Percentiles rank a stretch among this genome's conserved stretches.
These are phyloP conservation scores for Yueomyces sinensis DNA, from an alignment of 805 yeast genomes.

Conservation along the genomic window DNA sequence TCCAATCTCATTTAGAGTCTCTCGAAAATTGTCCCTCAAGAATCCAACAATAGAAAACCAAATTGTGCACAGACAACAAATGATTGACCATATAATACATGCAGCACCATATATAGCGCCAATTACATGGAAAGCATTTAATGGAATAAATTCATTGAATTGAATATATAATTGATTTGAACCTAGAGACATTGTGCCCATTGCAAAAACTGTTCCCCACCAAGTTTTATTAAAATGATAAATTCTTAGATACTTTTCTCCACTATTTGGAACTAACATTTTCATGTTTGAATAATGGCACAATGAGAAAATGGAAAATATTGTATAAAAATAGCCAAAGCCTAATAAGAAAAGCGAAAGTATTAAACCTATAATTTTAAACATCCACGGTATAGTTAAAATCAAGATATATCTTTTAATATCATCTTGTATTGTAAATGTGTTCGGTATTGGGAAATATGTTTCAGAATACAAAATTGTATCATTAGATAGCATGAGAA, in stretches of 20 bases:
- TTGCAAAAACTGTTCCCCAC: conserved; percentile 87
- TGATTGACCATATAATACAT: conserved; percentile 33
- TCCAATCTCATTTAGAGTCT: no score
- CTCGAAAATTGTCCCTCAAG: no score
- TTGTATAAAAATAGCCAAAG: conserved; percentile 46
- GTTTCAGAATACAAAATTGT: conserved; percentile 13
- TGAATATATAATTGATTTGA: conserved; percentile 36
- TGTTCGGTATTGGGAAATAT: conserved; percentile 6
- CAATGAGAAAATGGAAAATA: conserved; percentile 27
- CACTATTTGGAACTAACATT: conserved; percentile 6
- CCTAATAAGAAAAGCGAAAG: conserved; percentile 34
- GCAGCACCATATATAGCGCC: conserved; percentile 47
- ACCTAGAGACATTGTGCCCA: conserved; percentile 69
- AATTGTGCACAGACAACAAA: conserved; percentile 24
- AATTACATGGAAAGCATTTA: conserved; percentile 47
- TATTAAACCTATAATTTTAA: conserved; percentile 27
- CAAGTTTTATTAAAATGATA: conserved; percentile 36
- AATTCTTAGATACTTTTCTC: conserved; percentile 11
- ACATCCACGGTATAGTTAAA: conserved; percentile 17
- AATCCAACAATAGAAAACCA: background rate
- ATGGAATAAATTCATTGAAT: conserved; percentile 25
- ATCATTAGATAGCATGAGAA: conserved; percentile 41
- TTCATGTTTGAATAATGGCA: conserved; percentile 6
- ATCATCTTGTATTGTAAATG: conserved; percentile 5
- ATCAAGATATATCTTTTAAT: conserved; percentile 2